Evolutionary conservation across 176 grass and related monocot species (phyloP).

Genomic region (Eleusine coracana): DNA sequence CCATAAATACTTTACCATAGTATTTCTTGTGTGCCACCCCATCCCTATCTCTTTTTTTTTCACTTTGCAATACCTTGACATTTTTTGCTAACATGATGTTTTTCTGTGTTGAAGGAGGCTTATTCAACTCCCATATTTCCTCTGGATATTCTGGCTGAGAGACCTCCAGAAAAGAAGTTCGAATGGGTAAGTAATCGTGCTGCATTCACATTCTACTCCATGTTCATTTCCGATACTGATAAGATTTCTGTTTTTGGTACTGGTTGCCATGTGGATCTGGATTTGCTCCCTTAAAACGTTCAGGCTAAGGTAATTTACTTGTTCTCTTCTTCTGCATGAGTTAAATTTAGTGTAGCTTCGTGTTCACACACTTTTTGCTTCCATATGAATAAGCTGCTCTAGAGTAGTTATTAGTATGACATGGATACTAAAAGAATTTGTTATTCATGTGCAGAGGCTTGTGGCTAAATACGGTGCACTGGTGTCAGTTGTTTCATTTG

Average conservation of each 20-base stretch:
- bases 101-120: slow-evolving; percentile 74
- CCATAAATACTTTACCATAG: neutral
- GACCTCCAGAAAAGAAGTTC: slow-evolving; percentile 87
- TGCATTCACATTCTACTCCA: slow-evolving; percentile 1
- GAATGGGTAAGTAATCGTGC: slow-evolving; percentile 64
- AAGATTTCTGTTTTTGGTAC: slow-evolving; percentile 24
- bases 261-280: slow-evolving; percentile 6
- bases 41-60: neutral
- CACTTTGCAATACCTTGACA: neutral
- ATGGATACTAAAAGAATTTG: slow-evolving; percentile 11
- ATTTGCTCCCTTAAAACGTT: slow-evolving; percentile 19
- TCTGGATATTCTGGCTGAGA: slow-evolving; percentile 82
- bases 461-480: slow-evolving; percentile 67
- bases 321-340: neutral
- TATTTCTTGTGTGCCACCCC: neutral
- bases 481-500: slow-evolving; percentile 71
- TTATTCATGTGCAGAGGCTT: slow-evolving; percentile 59
- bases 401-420: neutral
- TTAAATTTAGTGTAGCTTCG: neutral
- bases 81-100: neutral
- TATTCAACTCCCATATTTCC: slow-evolving; percentile 78
- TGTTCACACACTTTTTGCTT: neutral
- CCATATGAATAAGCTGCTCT: neutral
- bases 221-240: slow-evolving; percentile 28
- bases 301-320: slow-evolving; percentile 76